Evolutionary conservation across 345 rosid genomes (phyloP), one percentile per base, ranked within the genome.

Genomic region (Salix koriyanagi): DNA sequence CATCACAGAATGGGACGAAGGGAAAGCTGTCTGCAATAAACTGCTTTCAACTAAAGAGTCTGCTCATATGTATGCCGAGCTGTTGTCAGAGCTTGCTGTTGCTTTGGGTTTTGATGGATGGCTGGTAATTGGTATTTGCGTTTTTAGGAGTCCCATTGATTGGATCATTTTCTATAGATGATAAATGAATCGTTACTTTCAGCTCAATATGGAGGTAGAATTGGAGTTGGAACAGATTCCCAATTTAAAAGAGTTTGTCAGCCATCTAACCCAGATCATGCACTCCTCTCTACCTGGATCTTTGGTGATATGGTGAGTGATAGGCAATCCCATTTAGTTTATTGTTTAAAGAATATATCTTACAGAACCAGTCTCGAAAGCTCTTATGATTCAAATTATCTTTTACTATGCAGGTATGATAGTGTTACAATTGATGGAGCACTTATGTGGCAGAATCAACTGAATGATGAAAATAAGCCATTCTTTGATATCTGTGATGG

Each of bases 51-150:
- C 95, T 11, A 84, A 86, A 84, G 97, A 89, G 84, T 89, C 95
- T 70, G 89, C 96, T 82, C 88, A 73, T 23, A 79, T 78, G 79
- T 89, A 90, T 85, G 97, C 97, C 1, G 92, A 90, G 71, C 85
- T 85, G 70, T 85, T 94, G 84, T 85, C 87, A 15, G 90, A 94
- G 79, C 97, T 92, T 70, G 88, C 94, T 41, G 81, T 76, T 83
- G 83, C 77, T 65, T 80, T 92, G 74, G 94, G 94, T 66, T 91
- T 92, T 52, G 97, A 94, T 76, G 98, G 97, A 15, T 94, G 97
- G 97, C 92, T 92, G 90, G 98, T 94, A 85, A 68, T 26, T 77
- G 50, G 50, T 46, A 46, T 4, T 12, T 46, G 50, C 6, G 14
- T 46, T 46, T 1, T 46, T 46, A 46, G 50, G 50, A 46, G 15